phyloP scores from a whole-genome alignment of 371 early-diverging fungal species.

The Entomophthora muscae region DNA sequence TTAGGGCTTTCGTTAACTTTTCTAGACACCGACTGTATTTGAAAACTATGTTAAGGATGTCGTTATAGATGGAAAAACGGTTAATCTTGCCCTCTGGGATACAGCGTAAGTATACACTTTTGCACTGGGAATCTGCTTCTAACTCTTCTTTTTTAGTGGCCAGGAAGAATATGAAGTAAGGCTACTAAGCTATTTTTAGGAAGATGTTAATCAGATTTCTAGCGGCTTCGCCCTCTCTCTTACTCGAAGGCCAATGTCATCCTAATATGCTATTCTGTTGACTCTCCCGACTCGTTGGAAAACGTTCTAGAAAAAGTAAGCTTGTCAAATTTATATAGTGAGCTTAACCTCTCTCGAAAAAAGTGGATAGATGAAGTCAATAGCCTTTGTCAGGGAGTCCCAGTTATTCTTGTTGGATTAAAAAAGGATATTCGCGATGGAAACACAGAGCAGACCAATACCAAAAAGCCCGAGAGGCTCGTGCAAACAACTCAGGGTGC shows the following conservation, averaged over 20 bases:
- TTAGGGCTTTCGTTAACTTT: neutral
- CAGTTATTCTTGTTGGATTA: slow-evolving; percentile 54
- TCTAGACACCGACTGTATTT: slow-evolving; percentile 48
- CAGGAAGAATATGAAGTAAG: slow-evolving; percentile 72
- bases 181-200: neutral
- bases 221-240: slow-evolving; percentile 77
- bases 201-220: slow-evolving; percentile 16
- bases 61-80: slow-evolving; percentile 34
- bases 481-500: slow-evolving; percentile 21
- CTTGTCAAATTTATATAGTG: slow-evolving; percentile 4
- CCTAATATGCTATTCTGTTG: slow-evolving; percentile 67
- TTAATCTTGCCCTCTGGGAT: slow-evolving; percentile 45
- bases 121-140: too few species aligned
- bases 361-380: slow-evolving; percentile 63
- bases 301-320: slow-evolving; percentile 58
- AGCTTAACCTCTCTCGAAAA: slow-evolving; percentile 7
- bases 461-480: slow-evolving; percentile 12
- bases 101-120: slow-evolving; percentile 43
- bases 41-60: slow-evolving; percentile 43
- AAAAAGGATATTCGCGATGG: slow-evolving; percentile 57
- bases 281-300: slow-evolving; percentile 72
- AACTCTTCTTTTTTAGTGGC: slow-evolving; percentile 20
- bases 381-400: slow-evolving; percentile 43
- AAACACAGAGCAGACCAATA: slow-evolving; percentile 20
- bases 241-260: slow-evolving; percentile 84